Evolutionary conservation across 257 asterid species (phyloP), one percentile per base, ranked within the genome.

Genomic region (Linderniella brevidens): DNA sequence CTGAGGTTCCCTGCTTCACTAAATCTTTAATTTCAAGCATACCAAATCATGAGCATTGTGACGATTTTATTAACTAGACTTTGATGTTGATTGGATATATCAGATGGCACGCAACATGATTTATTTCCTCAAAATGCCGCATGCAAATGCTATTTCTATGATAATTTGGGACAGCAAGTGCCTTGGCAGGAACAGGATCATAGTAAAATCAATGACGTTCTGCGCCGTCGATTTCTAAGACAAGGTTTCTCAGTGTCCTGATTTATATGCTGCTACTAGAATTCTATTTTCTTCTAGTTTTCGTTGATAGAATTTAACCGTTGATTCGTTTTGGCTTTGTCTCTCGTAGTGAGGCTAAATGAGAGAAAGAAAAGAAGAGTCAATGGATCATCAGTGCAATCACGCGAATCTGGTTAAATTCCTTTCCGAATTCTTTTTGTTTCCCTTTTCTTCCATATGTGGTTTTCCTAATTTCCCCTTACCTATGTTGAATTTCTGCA

Each of bases 141-240:
- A 20, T 90, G 98, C 79, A 90, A 77, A 57, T 90, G 98, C 80
- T 81, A 79, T 68, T 90, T 85, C 82, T 85, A 70, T 50, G 83
- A 84, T 69, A 60, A 68, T 65, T 58, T 79, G 79, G 92, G 92
- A 54, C 60, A 64, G 46, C 62, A 59, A 35, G 71, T 75, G 61
- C 65, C 72, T 52, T 58, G 17, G 37, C 53, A 32, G 44, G 76
- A 64, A 54, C 57, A 66, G 50, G 67, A 71, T 41, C 62, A 58
- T 58, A 47, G 58, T 51, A 70, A 77, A 53, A 64, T 60, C 48
- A 64, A 50, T 57, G 96, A 79, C 50, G 85, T 85, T 58, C 69
- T 90, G 66, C 77, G 74, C 52, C 77, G 96, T 19, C 65, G 96
- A 61, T 90, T 90, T 71, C 80, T 85, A 48, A 78, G 96, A 81